Evolutionary conservation across 2,329 filamentous ascomycete species (phyloP), one percentile per base, ranked within the genome.

Genomic region (Proliferodiscus dingleyae): DNA sequence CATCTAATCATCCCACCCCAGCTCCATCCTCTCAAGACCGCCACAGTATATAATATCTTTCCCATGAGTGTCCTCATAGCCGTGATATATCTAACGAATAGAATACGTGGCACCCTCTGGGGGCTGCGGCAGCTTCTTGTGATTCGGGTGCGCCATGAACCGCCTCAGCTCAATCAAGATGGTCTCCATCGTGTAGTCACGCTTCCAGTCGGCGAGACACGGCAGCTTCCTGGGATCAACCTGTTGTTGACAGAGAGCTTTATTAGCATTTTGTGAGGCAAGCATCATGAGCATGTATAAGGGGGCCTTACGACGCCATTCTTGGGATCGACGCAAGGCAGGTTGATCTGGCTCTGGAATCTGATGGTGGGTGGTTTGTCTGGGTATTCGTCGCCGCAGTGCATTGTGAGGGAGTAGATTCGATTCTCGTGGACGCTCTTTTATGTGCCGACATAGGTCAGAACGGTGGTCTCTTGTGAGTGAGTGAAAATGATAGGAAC

Each of bases 381-480:
- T 42, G 93, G 93, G 67, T 98, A 98, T 47, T 87, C 74, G 39
- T 82, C 76, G 52, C 89, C 90, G 72, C 93, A 98, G 72, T 95
- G 85, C 73, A 98, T 95, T 70, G 91, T 94, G 61, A 98, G 79
- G 58, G 89, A 94, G 77, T 98, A 98, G 72, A 98, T 98, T 62
- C 93, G 87, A 71, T 98, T 98, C 75, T 98, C 93, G 67, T 97
- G 91, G 52, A 85, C 89, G 69, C 89, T 95, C 87, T 93, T 62
- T n/a, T n/a, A n/a, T n/a, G n/a, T n/a, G n/a, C n/a, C n/a, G n/a
- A n/a, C n/a, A n/a, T n/a, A n/a, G n/a, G n/a, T n/a, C n/a, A n/a
- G n/a, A n/a, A n/a, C n/a, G n/a, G n/a, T n/a, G n/a, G n/a, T n/a
- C n/a, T n/a, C n/a, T n/a, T n/a, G n/a, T n/a, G n/a, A n/a, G n/a